Evolutionary conservation across 306 rosid species (phyloP), one percentile per base, ranked within the genome.

Genomic region (Rubus idaeus): DNA sequence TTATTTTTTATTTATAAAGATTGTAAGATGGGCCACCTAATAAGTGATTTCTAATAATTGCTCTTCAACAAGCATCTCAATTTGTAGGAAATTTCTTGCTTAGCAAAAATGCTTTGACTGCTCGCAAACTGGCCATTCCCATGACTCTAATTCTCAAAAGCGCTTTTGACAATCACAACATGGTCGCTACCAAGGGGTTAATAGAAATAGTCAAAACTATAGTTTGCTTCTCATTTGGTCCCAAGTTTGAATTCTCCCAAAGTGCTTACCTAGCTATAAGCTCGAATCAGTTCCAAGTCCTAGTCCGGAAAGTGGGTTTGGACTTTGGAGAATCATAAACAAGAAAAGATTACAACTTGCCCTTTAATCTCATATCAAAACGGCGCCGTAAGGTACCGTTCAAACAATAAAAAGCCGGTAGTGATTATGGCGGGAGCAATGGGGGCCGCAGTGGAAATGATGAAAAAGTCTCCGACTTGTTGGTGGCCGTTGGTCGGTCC

Each of bases 351-450:
- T 30, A 30, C 35, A 30, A 2, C 35, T 1, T 30, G 35, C 2
- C 2, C 35, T 30, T 30, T 30, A 30, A 30, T 30, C 14, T 16
- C 20, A 30, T 46, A 23, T 6, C 4, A 0, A 76, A 76, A 73
- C 75, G 67, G 71, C 63, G 71, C 45, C 61, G 76, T 58, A 60
- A 30, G 0, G 41, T 0, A 13, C 11, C 37, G 37, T 50, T 72
- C 21, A 68, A 16, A 57, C 64, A 68, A 80, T 68, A 49, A 70
- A 61, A 74, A 74, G 72, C 13, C 5, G n/a, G 49, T 63, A 53
- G 52, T 62, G 86, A 78, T 78, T 62, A 78, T 75, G 86, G 83
- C 83, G 80, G 83, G 80, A 78, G 86, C 44, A 61, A 77, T 42
- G 80, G 80, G 69, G 84, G 35, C 63, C 35, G 60, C 70, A 66